Evolutionary conservation across 106 monocot genomes (phyloP), one percentile per base, ranked within the genome.

Genomic region (Phalaenopsis equestris): DNA sequence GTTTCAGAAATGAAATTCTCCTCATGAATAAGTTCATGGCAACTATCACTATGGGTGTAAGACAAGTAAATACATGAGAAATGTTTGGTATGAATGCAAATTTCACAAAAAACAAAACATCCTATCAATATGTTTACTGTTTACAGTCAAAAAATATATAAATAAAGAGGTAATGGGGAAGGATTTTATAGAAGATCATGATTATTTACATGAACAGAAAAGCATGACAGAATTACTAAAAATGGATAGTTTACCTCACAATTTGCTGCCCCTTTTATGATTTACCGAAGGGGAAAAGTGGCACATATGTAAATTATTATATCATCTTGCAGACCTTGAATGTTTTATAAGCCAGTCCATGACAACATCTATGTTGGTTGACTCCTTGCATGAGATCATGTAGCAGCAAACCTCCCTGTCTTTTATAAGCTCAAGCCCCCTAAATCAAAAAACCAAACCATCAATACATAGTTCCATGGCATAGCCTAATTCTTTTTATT

Each of bases 341-440:
- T 89, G 87, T 83, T 89, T 89, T 84, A 89, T 89, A n/a, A 89
- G 84, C 89, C 89, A 89, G 72, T 89, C 89, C 56, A 89, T 85
- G 70, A 87, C 89, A 46, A 82, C 78, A 79, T 89, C 89, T 30
- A 89, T 89, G 78, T 89, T 89, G 56, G 85, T 70, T 1, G 89
- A 89, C 36, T 89, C 89, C 82, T 89, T 89, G 80, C 89, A 89
- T 39, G 89, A 89, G 42, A 87, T 87, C 89, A 89, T 89, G 84
- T 87, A 87, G 82, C 85, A 89, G 82, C 84, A 87, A 46, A 89
- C 87, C 47, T 89, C 89, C 58, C 89, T 82, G 58, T 85, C 89
- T 49, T 82, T 78, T 41, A 87, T 85, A 6, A 78, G 61, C 55
- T 83, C 84, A 73, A 89, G 84, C 1, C 85, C 87, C 15, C 89